Conservation (phyloP, 1,284 basidiomycete genomes). For the Cutaneotrichosporon cavernicola region DNA sequence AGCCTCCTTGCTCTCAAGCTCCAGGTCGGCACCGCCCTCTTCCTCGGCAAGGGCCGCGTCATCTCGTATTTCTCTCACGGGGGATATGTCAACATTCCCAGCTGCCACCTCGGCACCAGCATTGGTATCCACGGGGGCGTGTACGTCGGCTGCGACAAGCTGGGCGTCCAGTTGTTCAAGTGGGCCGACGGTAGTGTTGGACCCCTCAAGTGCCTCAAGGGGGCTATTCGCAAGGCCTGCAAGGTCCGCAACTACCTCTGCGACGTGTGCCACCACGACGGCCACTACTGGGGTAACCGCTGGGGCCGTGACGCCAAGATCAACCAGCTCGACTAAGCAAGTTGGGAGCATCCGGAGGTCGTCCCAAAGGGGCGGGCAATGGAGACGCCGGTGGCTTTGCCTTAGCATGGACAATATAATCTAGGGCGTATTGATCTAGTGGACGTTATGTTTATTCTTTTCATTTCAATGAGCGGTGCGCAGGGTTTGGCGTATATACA, state of each 20-base stretch:
- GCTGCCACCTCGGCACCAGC: constrained; percentile 10
- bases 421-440: too few species aligned
- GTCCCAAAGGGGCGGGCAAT: not conserved
- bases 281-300: constrained; percentile 2
- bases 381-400: not conserved
- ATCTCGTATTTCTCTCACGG: not conserved
- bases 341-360: not conserved
- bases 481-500: too few species aligned
- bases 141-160: constrained; percentile 11
- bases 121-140: constrained; percentile 10
- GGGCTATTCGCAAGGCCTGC: constrained; percentile 3
- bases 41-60: constrained; percentile 10
- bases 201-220: not conserved
- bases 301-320: constrained; percentile 4
- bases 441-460: too few species aligned
- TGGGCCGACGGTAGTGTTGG: constrained; percentile 2
- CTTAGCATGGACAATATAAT: too few species aligned
- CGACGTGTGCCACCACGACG: constrained; percentile 15
- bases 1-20: constrained; percentile 10
- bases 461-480: too few species aligned
- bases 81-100: constrained; percentile 7
- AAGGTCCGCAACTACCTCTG: constrained; percentile 5
- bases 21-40: constrained; percentile 4
- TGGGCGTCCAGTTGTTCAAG: constrained; percentile 15
- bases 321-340: constrained; percentile 9